Percentiles rank a stretch among this genome's conserved stretches.
phyloP scores from a whole-genome alignment of 257 asterid species.

The Agastache rugosa region DNA sequence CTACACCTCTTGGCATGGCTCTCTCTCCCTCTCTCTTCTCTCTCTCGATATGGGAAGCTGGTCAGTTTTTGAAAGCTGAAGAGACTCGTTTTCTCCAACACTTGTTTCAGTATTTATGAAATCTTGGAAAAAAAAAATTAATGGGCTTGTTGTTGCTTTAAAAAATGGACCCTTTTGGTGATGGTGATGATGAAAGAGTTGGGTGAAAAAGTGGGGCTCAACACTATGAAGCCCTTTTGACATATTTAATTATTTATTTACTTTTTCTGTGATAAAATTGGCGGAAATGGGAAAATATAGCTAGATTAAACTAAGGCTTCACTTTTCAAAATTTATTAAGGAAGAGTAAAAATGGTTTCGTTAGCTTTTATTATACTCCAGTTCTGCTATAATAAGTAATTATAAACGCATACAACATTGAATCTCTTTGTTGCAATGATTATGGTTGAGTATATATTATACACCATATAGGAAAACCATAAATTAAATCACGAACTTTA shows the following conservation, averaged over 20 bases:
- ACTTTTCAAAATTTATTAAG: not conserved
- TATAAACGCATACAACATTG: not conserved
- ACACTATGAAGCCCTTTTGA: not conserved
- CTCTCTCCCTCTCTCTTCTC: slow-evolving; percentile 8
- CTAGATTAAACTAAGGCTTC: not conserved
- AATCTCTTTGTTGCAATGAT: not conserved
- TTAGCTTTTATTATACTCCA: slow-evolving; percentile 33
- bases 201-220: slow-evolving; percentile 35
- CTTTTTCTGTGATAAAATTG: slow-evolving; percentile 24
- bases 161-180: slow-evolving; percentile 29
- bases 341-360: slow-evolving; percentile 12
- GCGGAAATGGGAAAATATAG: not conserved
- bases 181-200: slow-evolving; percentile 29
- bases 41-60: not conserved
- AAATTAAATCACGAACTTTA: too few species aligned
- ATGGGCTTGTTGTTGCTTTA: slow-evolving; percentile 20
- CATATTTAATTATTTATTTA: slow-evolving; percentile 24
- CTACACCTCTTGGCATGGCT: not conserved
- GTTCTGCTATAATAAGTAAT: not conserved
- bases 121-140: not conserved
- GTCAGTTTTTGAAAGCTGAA: slow-evolving; percentile 27
- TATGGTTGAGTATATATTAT: too few species aligned
- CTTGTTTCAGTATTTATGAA: slow-evolving; percentile 5
- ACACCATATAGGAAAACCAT: too few species aligned
- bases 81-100: not conserved